Conservation (phyloP, 2,329 filamentous ascomycete genomes). For the Boeremia lycopersici region DNA sequence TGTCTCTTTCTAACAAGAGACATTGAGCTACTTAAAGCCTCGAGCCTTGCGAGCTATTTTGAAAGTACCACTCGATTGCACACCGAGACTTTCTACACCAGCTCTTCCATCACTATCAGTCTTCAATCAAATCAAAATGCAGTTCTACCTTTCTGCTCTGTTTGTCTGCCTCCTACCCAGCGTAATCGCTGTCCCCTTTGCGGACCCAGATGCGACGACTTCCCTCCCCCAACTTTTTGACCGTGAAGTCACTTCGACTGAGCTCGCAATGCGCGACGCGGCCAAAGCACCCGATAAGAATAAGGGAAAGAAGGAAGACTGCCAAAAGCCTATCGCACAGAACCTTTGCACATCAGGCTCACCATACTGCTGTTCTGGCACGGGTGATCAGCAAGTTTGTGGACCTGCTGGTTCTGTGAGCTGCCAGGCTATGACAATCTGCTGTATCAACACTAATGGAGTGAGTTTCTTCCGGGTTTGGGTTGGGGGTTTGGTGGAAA, state of each 20-base stretch:
- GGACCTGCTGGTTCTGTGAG: not conserved
- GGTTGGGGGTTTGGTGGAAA: not conserved
- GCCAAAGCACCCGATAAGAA: not conserved
- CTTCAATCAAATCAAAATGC: not conserved
- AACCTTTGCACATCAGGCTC: not conserved
- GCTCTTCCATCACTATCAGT: not conserved
- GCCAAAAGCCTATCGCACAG: constrained; percentile 2
- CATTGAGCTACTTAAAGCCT: not conserved
- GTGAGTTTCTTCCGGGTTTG: not conserved
- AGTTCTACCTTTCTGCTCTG: not conserved
- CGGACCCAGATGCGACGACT: not conserved
- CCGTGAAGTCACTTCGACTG: not conserved
- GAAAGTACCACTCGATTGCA: not conserved
- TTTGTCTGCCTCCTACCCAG: not conserved
- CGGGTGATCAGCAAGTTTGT: not conserved
- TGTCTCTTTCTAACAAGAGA: not conserved
- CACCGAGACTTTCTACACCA: not conserved
- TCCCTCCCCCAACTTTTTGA: not conserved
- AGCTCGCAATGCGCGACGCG: not conserved
- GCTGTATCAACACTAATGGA: constrained; percentile 2
- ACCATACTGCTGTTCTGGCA: not conserved
- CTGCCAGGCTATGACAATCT: not conserved
- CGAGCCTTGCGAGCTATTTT: not conserved
- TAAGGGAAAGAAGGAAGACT: not conserved
- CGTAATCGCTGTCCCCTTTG: not conserved